A percentile compares a stretch with the other conserved stretches of the same genome.
phyloP scores from a whole-genome alignment of 1,284 basidiomycete species.

The Inonotus obliquus region DNA sequence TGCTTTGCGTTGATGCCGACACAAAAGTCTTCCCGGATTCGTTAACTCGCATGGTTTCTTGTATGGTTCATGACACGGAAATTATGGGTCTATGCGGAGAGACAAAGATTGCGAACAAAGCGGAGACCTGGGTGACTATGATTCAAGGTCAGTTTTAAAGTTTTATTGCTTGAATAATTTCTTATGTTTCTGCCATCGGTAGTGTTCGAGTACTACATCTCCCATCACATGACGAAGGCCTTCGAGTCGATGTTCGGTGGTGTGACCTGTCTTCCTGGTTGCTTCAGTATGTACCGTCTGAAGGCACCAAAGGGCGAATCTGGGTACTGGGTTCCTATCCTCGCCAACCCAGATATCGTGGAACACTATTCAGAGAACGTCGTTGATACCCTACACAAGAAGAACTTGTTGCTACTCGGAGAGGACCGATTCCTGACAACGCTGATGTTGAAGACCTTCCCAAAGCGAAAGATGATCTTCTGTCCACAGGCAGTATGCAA shows the following conservation, averaged over 20 bases:
- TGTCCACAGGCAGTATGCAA: slow-evolving; percentile 98
- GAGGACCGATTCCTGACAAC: slow-evolving; percentile 99
- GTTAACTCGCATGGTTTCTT: slow-evolving; percentile 86
- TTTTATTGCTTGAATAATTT: background rate
- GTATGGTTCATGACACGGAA: slow-evolving; percentile 93
- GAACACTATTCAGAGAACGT: slow-evolving; percentile 98
- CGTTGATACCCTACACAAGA: slow-evolving; percentile 98
- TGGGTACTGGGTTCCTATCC: slow-evolving; percentile 97
- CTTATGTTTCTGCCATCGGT: slow-evolving; percentile 18
- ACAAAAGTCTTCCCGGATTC: slow-evolving; percentile 97
- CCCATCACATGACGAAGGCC: slow-evolving; percentile 97
- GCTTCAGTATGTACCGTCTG: slow-evolving; percentile 99
- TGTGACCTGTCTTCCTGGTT: slow-evolving; percentile 98
- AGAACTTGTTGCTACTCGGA: slow-evolving; percentile 95
- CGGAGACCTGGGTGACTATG: slow-evolving; percentile 97
- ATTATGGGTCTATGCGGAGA: slow-evolving; percentile 99
- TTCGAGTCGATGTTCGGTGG: slow-evolving; percentile 99
- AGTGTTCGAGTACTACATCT: slow-evolving; percentile 99
- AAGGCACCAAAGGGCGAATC: slow-evolving; percentile 92
- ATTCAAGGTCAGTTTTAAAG: slow-evolving; percentile 76
- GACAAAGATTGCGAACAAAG: slow-evolving; percentile 99
- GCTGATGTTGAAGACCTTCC: slow-evolving; percentile 96
- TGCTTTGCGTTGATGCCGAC: slow-evolving; percentile 97
- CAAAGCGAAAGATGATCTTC: slow-evolving; percentile 98
- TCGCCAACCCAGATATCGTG: slow-evolving; percentile 96